These are phyloP conservation scores for Stachybotrys elegans DNA, from an alignment of 2,329 filamentous ascomycete species.

Conservation along the genomic window DNA sequence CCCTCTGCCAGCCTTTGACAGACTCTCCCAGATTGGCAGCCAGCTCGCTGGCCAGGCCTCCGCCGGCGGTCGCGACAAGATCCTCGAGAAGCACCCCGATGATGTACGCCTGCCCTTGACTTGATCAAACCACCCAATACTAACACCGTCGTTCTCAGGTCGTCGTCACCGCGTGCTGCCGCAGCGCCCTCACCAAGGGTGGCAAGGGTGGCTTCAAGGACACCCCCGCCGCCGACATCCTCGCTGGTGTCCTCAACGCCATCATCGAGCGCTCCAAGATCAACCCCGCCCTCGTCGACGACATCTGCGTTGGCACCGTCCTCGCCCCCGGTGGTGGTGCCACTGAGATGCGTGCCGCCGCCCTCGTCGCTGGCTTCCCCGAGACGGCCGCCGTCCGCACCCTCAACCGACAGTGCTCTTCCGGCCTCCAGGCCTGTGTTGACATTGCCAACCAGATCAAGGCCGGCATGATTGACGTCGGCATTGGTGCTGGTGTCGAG, in stretches of 20 bases:
- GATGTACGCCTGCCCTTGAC: constrained; percentile 44
- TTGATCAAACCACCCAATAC: background rate
- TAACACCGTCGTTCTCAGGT: constrained; percentile 54
- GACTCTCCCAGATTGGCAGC: constrained; percentile 55
- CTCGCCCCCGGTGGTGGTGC: constrained; percentile 90
- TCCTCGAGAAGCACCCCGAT: constrained; percentile 62
- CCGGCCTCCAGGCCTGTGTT: constrained; percentile 84
- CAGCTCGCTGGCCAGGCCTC: constrained; percentile 59
- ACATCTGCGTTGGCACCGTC: constrained; percentile 87
- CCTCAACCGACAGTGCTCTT: constrained; percentile 92
- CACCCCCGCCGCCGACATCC: constrained; percentile 78
- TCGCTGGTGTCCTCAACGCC: constrained; percentile 76
- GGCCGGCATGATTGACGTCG: constrained; percentile 89
- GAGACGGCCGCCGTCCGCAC: constrained; percentile 78
- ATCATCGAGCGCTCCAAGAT: constrained; percentile 82
- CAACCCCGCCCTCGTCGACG: constrained; percentile 82
- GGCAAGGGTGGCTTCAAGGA: constrained; percentile 96
- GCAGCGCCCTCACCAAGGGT: constrained; percentile 87
- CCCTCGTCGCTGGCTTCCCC: constrained; percentile 86
- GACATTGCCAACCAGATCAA: constrained; percentile 93
- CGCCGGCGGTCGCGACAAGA: constrained; percentile 45
- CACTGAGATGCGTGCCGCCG: constrained; percentile 92
- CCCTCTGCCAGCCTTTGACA: constrained; percentile 43
- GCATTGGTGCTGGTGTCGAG: constrained; percentile 91
- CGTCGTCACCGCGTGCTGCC: constrained; percentile 87